Conservation (phyloP, 2,329 filamentous ascomycete species). For the Fragosphaeria purpurea region DNA sequence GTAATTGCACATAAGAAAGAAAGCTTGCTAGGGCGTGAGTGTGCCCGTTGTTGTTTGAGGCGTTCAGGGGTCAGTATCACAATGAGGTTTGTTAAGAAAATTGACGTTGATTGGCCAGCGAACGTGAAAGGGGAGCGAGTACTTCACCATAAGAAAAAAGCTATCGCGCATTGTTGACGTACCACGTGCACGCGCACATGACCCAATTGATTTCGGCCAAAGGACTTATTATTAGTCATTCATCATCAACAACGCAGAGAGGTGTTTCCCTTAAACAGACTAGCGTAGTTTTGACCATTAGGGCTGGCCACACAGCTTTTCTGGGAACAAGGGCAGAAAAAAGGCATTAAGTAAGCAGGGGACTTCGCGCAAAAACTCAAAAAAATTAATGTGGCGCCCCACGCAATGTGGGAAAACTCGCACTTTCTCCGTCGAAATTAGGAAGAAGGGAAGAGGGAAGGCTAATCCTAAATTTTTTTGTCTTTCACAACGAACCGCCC, state of each 20-base stretch:
- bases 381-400: constrained; percentile 2
- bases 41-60: no score
- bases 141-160: no score
- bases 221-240: no score
- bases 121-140: no score
- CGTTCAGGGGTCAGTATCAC: no score
- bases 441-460: no score
- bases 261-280: neutral
- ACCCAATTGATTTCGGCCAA: neutral
- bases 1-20: no score
- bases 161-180: neutral
- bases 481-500: constrained; percentile 2
- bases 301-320: neutral
- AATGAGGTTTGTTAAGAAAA: no score
- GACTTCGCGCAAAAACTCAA: no score
- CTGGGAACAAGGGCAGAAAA: no score
- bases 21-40: no score
- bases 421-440: neutral
- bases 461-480: neutral
- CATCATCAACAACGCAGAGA: neutral
- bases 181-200: neutral
- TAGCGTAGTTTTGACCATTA: neutral
- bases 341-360: no score
- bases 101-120: neutral
- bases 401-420: constrained; percentile 1